These are phyloP conservation scores for Debaryomyces psychrophilus DNA, from an alignment of 1,139 yeast species.

Conservation along the genomic window DNA sequence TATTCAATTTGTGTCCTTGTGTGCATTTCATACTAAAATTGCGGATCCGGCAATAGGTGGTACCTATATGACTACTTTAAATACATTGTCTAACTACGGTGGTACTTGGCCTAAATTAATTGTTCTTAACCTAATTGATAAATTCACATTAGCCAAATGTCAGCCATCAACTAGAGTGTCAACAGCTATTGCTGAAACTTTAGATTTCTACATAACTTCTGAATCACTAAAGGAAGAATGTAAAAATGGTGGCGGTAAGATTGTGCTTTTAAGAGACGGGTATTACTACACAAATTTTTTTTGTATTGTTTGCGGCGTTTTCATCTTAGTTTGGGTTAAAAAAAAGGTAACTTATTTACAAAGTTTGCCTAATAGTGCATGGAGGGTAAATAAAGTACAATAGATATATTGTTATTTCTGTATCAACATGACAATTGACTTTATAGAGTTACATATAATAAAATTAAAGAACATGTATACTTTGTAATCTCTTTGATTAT, in stretches of 20 bases:
- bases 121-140: slow-evolving; percentile 77
- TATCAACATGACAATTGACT: not conserved
- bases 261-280: slow-evolving; percentile 69
- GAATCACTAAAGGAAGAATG: slow-evolving; percentile 54
- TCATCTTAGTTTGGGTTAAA: slow-evolving; percentile 70
- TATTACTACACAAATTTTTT: slow-evolving; percentile 76
- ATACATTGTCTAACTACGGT: slow-evolving; percentile 89
- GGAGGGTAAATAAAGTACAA: slow-evolving; percentile 54
- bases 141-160: slow-evolving; percentile 70
- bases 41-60: slow-evolving; percentile 98
- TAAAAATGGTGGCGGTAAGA: slow-evolving; percentile 54
- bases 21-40: slow-evolving; percentile 92
- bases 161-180: slow-evolving; percentile 12
- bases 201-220: slow-evolving; percentile 19
- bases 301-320: slow-evolving; percentile 71
- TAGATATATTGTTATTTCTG: not conserved
- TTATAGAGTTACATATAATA: not conserved
- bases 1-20: slow-evolving; percentile 89
- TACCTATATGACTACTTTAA: slow-evolving; percentile 94
- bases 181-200: slow-evolving; percentile 15
- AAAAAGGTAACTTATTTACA: slow-evolving; percentile 61
- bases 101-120: slow-evolving; percentile 96
- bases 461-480: not conserved
- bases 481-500: not conserved
- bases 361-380: slow-evolving; percentile 62